phyloP scores from a whole-genome alignment of 331 rosid species.

The Telfairia occidentalis region DNA sequence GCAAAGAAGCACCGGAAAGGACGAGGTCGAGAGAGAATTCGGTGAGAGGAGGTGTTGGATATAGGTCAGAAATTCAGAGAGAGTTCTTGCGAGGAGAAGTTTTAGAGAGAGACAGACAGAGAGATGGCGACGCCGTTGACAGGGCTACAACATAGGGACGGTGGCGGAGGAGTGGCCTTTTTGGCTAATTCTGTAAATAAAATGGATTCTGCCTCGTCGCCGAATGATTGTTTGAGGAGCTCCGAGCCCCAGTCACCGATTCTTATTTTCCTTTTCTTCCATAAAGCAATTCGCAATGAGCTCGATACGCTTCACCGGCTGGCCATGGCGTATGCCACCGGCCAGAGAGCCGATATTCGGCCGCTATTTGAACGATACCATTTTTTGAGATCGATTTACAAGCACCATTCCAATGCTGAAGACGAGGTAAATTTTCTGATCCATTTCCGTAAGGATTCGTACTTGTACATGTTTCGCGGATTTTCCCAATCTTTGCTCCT shows the following conservation, averaged over 20 bases:
- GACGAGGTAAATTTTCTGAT: conserved; percentile 63
- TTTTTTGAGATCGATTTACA: conserved; percentile 80
- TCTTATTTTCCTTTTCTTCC: conserved; percentile 72
- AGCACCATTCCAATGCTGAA: conserved; percentile 96
- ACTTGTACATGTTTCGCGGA: background rate
- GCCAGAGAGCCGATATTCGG: conserved; percentile 46
- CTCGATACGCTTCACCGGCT: conserved; percentile 73
- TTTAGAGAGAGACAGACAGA: background rate
- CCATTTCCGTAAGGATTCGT: background rate
- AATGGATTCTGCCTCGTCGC: conserved; percentile 41
- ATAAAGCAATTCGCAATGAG: conserved; percentile 84
- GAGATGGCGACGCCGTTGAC: conserved; percentile 80
- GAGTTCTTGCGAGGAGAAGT: conserved; percentile 5
- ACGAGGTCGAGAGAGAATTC: background rate
- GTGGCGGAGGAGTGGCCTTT: conserved; percentile 73
- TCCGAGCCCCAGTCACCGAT: conserved; percentile 63
- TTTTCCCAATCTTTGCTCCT: background rate
- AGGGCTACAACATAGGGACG: conserved; percentile 46
- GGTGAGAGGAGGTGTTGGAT: conserved; percentile 5
- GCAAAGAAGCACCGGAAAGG: background rate
- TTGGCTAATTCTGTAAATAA: conserved; percentile 48
- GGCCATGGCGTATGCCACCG: conserved; percentile 87
- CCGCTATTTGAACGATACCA: conserved; percentile 59
- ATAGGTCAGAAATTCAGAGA: background rate
- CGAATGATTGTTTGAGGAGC: conserved; percentile 36